Evolutionary conservation across 148 eudicot species (phyloP), one percentile per base, ranked within the genome.

Genomic region (Cornus suecica): DNA sequence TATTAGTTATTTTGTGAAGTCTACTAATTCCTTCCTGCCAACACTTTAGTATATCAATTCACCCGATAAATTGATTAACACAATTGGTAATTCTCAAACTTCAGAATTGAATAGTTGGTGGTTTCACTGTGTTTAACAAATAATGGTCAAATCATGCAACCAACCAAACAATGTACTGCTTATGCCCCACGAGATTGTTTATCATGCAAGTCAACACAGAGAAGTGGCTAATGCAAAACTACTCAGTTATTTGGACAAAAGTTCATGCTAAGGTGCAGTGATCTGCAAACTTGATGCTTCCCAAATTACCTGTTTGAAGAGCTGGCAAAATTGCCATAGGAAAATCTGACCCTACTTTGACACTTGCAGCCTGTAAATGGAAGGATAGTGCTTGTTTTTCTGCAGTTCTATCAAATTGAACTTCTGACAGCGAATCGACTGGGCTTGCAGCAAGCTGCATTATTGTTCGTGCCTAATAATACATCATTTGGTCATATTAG

Each of bases 401-500:
- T 2, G 80, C 67, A 77, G 74, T 75, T 76, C 79, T 88, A 69
- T 80, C 78, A 85, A 41, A 76, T 66, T 71, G 90, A 72, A 78
- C 83, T 72, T 87, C 90, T 52, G 78, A 80, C 70, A 88, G 80
- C 71, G 86, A 73, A 41, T 82, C 85, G 30, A 85, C 77, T 37
- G 97, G 94, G 77, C 90, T 87, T 45, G 97, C 91, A 73, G 97
- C 97, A 74, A 92, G 81, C 80, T 92, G 90, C 91, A 95, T 82
- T 69, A 95, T 79, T 32, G 84, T 67, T 52, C 64, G 87, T 76
- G 97, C 99, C 99, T 95, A 82, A 81, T 74, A 80, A 85, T 6
- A 37, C 68, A 52, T 22, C 48, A 80, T 27, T 68, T 66, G 76
- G 74, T 78, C 77, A 73, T 10, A 80, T 80, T 1, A 86, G 82